phyloP scores from a whole-genome alignment of 345 rosid genomes.

The Bruguiera gymnorhiza region DNA sequence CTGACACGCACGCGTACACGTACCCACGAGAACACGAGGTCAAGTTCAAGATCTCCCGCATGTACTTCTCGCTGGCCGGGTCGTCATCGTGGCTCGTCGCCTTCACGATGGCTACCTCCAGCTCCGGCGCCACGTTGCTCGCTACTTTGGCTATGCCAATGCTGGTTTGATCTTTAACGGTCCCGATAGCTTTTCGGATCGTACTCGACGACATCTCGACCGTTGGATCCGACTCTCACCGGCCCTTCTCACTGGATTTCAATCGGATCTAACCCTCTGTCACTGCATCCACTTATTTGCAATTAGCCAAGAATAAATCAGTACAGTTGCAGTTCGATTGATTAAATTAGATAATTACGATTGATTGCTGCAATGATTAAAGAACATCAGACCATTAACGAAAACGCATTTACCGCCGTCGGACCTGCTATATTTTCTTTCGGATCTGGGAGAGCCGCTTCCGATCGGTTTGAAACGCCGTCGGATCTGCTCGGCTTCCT shows the following conservation, averaged over 20 bases:
- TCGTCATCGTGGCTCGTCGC: constrained; percentile 94
- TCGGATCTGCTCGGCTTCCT: constrained; percentile 13
- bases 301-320: no score
- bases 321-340: no score
- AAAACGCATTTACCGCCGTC: constrained; percentile 12
- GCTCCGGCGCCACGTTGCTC: constrained; percentile 91
- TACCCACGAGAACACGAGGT: constrained; percentile 65
- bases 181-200: constrained; percentile 91
- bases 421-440: not conserved
- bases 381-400: not conserved
- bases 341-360: not conserved
- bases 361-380: not conserved
- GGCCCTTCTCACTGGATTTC: no score
- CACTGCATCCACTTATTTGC: no score
- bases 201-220: constrained; percentile 77
- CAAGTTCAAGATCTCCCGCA: constrained; percentile 58
- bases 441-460: constrained; percentile 26
- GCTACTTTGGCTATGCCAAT: constrained; percentile 89
- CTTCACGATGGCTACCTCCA: constrained; percentile 86
- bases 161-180: constrained; percentile 94
- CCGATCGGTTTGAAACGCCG: constrained; percentile 7
- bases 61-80: constrained; percentile 77
- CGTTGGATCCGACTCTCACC: not conserved
- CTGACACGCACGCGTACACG: constrained; percentile 63
- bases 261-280: no score